phyloP scores from a whole-genome alignment of 805 yeast genomes.

The Candida maesae region DNA sequence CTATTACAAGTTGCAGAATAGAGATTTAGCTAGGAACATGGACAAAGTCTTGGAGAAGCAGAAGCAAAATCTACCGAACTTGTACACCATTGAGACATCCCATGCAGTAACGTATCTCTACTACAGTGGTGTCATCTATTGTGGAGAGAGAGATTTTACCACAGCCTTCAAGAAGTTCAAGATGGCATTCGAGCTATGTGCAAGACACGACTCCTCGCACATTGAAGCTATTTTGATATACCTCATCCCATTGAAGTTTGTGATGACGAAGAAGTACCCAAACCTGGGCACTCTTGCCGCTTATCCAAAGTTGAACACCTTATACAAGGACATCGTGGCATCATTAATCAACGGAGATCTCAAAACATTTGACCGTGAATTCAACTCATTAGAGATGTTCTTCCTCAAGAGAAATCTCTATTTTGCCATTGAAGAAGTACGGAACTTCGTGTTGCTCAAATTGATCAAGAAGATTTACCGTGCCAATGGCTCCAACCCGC shows the following conservation, averaged over 20 bases:
- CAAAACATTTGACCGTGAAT: conserved; percentile 40
- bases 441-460: conserved; percentile 46
- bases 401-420: conserved; percentile 59
- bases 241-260: conserved; percentile 60
- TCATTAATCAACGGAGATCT: conserved; percentile 52
- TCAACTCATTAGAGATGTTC: conserved; percentile 43
- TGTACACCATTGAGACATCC: conserved; percentile 40
- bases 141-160: conserved; percentile 58
- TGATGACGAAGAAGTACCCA: conserved; percentile 48
- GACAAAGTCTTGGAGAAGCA: conserved; percentile 64
- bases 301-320: conserved; percentile 28
- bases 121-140: conserved; percentile 62
- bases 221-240: conserved; percentile 45
- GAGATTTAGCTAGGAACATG: conserved; percentile 70
- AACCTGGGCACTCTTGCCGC: conserved; percentile 15
- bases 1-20: conserved; percentile 61
- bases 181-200: conserved; percentile 36
- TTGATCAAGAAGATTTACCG: conserved; percentile 40
- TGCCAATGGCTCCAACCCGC: conserved; percentile 26
- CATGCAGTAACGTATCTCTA: conserved; percentile 63
- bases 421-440: conserved; percentile 50
- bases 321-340: conserved; percentile 28
- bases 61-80: conserved; percentile 47
- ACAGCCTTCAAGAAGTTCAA: conserved; percentile 49
- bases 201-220: conserved; percentile 19